phyloP scores from a whole-genome alignment of 148 eudicot species.

The Vaccinium vitisidaea region DNA sequence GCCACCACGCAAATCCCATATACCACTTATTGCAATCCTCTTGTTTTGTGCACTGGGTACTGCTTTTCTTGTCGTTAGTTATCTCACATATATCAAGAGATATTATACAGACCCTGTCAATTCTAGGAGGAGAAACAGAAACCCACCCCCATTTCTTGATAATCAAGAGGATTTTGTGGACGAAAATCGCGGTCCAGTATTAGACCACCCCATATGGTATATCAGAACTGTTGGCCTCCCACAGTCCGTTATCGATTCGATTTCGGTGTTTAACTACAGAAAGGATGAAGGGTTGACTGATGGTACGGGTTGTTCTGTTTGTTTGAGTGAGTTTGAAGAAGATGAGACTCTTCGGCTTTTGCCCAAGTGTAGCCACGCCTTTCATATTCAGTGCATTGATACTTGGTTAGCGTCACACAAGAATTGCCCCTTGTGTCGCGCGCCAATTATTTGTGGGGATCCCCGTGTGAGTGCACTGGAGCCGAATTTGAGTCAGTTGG shows the following conservation, averaged over 20 bases:
- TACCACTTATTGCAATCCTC: conserved; percentile 27
- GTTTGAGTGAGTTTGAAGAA: conserved; percentile 57
- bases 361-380: conserved; percentile 74
- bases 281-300: conserved; percentile 39
- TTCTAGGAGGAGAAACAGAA: conserved; percentile 21
- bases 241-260: conserved; percentile 53
- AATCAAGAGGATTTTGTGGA: conserved; percentile 8
- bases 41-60: conserved; percentile 39
- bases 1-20: conserved; percentile 8
- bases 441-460: conserved; percentile 31
- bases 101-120: conserved; percentile 8
- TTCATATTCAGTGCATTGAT: conserved; percentile 57
- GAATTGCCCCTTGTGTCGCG: conserved; percentile 70
- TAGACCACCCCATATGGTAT: conserved; percentile 58
- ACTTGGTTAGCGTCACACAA: conserved; percentile 62
- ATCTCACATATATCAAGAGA: conserved; percentile 29
- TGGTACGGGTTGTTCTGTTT: conserved; percentile 53
- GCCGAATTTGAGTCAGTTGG: conserved; percentile 13
- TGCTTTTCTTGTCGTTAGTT: conserved; percentile 36
- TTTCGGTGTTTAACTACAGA: conserved; percentile 44
- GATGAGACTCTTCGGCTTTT: conserved; percentile 57
- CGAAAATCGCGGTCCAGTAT: conserved; percentile 13
- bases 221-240: conserved; percentile 50
- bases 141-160: background rate
- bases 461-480: background rate